A percentile compares a stretch with the other conserved stretches of the same genome.
phyloP scores from a whole-genome alignment of 179 eudicot genomes.

The Spergularia azorica region DNA sequence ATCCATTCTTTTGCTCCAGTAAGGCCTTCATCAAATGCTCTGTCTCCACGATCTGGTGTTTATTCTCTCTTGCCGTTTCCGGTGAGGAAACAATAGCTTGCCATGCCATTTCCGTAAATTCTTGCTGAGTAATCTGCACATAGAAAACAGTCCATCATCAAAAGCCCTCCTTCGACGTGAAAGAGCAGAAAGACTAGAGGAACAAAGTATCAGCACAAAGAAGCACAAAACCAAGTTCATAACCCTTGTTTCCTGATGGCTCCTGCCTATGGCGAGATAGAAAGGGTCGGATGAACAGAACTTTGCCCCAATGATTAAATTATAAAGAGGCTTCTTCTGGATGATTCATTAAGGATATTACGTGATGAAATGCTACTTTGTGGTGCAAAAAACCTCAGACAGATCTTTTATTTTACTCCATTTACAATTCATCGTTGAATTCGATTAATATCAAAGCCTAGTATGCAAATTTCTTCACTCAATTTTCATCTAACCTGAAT shows the following conservation, averaged over 20 bases:
- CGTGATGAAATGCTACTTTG: too few species aligned
- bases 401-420: too few species aligned
- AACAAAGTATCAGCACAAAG: background rate
- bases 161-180: background rate
- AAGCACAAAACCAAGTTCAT: too few species aligned
- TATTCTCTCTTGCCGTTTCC: conserved; percentile 90
- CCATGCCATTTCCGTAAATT: conserved; percentile 98
- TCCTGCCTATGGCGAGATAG: too few species aligned
- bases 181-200: background rate
- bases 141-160: conserved; percentile 9
- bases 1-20: conserved; percentile 95
- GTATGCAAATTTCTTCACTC: background rate
- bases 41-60: conserved; percentile 97
- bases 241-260: too few species aligned
- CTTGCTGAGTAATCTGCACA: conserved; percentile 79
- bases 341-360: too few species aligned
- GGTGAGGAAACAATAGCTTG: conserved; percentile 92
- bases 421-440: background rate
- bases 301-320: too few species aligned
- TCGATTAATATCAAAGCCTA: background rate
- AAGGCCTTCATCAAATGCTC: conserved; percentile 94
- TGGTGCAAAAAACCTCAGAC: too few species aligned
- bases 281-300: too few species aligned
- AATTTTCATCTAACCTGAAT: background rate
- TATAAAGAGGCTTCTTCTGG: too few species aligned